phyloP scores from a whole-genome alignment of 1,284 basidiomycete genomes.

The Sporisorium exsertum region DNA sequence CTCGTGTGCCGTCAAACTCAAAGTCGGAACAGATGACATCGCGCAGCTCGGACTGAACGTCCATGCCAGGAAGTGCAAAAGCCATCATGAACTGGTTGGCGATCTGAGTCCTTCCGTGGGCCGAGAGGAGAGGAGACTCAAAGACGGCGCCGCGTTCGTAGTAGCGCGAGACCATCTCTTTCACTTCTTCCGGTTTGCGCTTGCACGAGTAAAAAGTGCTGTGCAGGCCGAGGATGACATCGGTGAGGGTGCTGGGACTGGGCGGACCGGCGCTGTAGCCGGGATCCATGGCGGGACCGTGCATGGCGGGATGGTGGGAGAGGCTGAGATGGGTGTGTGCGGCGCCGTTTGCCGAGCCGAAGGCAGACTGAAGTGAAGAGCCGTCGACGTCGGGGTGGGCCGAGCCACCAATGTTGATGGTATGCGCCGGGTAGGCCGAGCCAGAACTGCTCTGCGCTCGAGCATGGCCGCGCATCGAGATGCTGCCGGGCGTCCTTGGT shows the following conservation, averaged over 20 bases:
- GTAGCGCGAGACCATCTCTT: slow-evolving; percentile 63
- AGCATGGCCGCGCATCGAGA: slow-evolving; percentile 42
- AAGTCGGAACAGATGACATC: slow-evolving; percentile 69
- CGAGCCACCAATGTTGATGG: slow-evolving; percentile 28
- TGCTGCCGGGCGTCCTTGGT: slow-evolving; percentile 39
- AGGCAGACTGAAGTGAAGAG: slow-evolving; percentile 30
- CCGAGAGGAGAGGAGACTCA: slow-evolving; percentile 65
- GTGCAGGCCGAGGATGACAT: slow-evolving; percentile 66
- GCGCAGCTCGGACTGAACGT: slow-evolving; percentile 66
- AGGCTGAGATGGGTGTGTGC: slow-evolving; percentile 41
- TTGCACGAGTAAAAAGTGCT: slow-evolving; percentile 67
- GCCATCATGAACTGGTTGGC: slow-evolving; percentile 69
- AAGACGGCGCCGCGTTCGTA: slow-evolving; percentile 67
- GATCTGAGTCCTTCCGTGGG: slow-evolving; percentile 64
- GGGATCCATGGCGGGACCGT: slow-evolving; percentile 28
- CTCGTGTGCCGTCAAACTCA: slow-evolving; percentile 68
- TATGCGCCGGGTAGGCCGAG: slow-evolving; percentile 10
- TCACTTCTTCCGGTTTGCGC: slow-evolving; percentile 62
- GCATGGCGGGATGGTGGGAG: slow-evolving; percentile 34
- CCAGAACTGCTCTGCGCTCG: slow-evolving; percentile 38
- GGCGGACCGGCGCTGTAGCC: slow-evolving; percentile 54
- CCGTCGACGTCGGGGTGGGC: slow-evolving; percentile 33
- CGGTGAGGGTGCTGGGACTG: slow-evolving; percentile 67
- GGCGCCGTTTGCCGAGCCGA: slow-evolving; percentile 18
- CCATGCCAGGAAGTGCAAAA: slow-evolving; percentile 65